Base-by-base conservation (phyloP, 1,284 basidiomycete species). In the Fomitopsis betulina region DNA sequence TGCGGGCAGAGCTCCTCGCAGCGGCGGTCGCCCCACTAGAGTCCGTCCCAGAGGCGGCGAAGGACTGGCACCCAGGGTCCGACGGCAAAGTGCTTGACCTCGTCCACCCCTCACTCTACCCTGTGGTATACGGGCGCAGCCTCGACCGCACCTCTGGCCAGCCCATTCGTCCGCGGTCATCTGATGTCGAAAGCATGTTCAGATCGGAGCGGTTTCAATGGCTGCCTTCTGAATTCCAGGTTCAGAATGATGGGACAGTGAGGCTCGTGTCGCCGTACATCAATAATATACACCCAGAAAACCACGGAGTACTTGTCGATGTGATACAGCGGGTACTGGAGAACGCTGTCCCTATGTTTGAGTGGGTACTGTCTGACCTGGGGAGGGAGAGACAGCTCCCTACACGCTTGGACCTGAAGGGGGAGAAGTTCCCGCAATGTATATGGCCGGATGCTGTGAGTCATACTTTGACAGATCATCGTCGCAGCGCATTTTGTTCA, bases 21-120 rank as follows among this genome's bases (percentile, higher is more conserved):
- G 51, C 51, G 15, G 51, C 51, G 23, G 33, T 53, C 51, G 19
- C 51, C 5, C 55, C 51, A 13, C 35, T 62, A 23, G 60, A 60
- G 32, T 35, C 55, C 30, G 51, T 58, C 12, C 62, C 60, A 3
- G 54, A 58, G 3, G 40, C 52, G 15, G 17, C 57, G 47, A 58
- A 58, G 19, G 62, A 62, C 58, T 63, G 60, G 62, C 62, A 62
- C 50, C 60, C 62, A 23, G 57, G 60, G 37, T 59, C 62, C 13
- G 53, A 61, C 35, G 32, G 45, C 5, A 60, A 59, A 35, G 62
- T 63, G 8, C 60, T 43, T n/a, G 21, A 43, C 21, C 42, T 43
- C 42, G 42, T 43, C 5, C 42, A 43, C 42, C 42, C 42, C 19
- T 43, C 42, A 10, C 42, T 43, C 5, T 43, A 43, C 12, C 42